These are phyloP conservation scores for Nitzschia putrida DNA, from an alignment of 108 stramenopile genomes.

Conservation along the genomic window DNA sequence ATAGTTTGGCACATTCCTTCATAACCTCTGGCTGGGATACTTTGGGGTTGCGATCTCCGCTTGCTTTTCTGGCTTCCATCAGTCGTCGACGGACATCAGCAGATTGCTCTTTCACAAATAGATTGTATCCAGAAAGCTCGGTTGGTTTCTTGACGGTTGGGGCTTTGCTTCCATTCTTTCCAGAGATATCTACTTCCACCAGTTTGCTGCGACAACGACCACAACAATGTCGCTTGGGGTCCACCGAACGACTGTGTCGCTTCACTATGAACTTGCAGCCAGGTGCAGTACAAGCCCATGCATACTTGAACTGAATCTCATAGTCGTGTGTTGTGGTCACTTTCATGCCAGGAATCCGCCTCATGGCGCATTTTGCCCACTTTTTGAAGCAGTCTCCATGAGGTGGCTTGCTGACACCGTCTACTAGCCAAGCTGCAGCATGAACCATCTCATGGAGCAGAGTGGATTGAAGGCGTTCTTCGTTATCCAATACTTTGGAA, in stretches of 20 bases:
- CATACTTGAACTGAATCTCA: slow-evolving; percentile 76
- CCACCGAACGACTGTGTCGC: slow-evolving; percentile 75
- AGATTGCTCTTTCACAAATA: slow-evolving; percentile 70
- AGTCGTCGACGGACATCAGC: slow-evolving; percentile 45
- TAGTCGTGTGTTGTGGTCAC: slow-evolving; percentile 86
- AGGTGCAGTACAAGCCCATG: slow-evolving; percentile 65
- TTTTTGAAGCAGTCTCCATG: slow-evolving; percentile 82
- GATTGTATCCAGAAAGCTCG: slow-evolving; percentile 57
- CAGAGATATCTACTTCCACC: slow-evolving; percentile 57
- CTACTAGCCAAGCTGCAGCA: slow-evolving; percentile 91
- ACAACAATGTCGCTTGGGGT: slow-evolving; percentile 61
- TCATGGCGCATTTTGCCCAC: slow-evolving; percentile 84
- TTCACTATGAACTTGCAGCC: slow-evolving; percentile 55
- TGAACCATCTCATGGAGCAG: slow-evolving; percentile 95
- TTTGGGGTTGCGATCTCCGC: slow-evolving; percentile 20
- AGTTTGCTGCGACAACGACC: slow-evolving; percentile 65
- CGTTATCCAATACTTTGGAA: slow-evolving; percentile 83
- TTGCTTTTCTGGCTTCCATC: slow-evolving; percentile 29
- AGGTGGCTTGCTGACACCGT: slow-evolving; percentile 80
- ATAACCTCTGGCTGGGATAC: slow-evolving; percentile 72
- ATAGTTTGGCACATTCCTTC: slow-evolving; percentile 74
- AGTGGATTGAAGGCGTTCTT: slow-evolving; percentile 73
- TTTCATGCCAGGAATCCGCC: slow-evolving; percentile 51
- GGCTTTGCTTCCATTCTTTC: neutral
- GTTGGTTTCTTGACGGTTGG: slow-evolving; percentile 55